Percentiles rank a stretch among this genome's conserved stretches.
Conservation (phyloP, 352 stramenopile species). For the Aphanomyces euteiches region DNA sequence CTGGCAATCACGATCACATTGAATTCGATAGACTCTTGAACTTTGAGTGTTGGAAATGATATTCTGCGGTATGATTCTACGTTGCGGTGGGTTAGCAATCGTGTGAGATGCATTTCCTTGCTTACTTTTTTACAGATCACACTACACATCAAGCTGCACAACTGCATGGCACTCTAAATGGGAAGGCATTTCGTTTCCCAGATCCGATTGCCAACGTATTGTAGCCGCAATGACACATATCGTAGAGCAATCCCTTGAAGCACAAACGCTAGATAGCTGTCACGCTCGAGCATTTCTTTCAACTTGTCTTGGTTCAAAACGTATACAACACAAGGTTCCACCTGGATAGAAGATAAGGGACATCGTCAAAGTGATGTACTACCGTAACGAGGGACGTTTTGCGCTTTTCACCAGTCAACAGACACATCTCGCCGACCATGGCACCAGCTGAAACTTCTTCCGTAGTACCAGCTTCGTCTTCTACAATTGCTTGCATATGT, state of each 20-base stretch:
- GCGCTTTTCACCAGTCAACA: constrained; percentile 73
- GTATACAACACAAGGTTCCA: constrained; percentile 59
- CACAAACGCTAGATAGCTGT: constrained; percentile 64
- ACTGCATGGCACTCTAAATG: constrained; percentile 39
- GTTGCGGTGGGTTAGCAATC: no score
- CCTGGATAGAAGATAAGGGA: constrained; percentile 14
- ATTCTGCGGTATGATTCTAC: no score
- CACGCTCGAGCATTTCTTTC: constrained; percentile 55
- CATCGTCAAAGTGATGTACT: neutral
- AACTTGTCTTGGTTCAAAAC: constrained; percentile 56
- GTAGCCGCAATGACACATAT: constrained; percentile 69
- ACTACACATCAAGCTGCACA: no score
- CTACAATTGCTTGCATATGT: constrained; percentile 58
- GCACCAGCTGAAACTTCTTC: constrained; percentile 66
- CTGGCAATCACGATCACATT: no score
- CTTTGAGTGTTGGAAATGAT: no score
- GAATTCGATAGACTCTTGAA: no score
- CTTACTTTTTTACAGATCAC: no score
- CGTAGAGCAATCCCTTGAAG: constrained; percentile 70
- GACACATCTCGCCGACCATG: constrained; percentile 72
- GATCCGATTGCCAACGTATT: constrained; percentile 81
- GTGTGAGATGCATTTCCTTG: no score
- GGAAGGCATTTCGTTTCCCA: constrained; percentile 81
- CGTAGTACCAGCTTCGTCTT: constrained; percentile 75
- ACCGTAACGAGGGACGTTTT: constrained; percentile 67